phyloP scores from a whole-genome alignment of 1,139 yeast species.

The Yamadazyma membranifaciens region DNA sequence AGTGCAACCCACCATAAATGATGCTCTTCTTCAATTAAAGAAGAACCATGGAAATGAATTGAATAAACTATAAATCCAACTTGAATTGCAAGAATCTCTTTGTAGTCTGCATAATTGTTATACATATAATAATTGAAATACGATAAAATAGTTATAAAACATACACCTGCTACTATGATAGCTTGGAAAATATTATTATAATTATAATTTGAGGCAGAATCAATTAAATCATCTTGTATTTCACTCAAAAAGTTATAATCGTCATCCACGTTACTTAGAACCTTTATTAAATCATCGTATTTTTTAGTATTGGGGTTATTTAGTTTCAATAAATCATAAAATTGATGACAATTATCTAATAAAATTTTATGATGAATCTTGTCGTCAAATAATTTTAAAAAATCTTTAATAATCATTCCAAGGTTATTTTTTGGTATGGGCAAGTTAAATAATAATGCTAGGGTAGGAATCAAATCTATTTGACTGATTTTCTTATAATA shows the following conservation, averaged over 20 bases:
- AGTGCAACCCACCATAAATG: slow-evolving; percentile 92
- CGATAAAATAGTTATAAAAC: slow-evolving; percentile 24
- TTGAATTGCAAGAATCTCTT: slow-evolving; percentile 6
- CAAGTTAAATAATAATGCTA: slow-evolving; percentile 68
- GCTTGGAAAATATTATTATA: slow-evolving; percentile 52
- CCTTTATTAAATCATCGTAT: slow-evolving; percentile 1
- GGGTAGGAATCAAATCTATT: slow-evolving; percentile 85
- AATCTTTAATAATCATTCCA: slow-evolving; percentile 64
- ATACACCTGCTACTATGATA: slow-evolving; percentile 28
- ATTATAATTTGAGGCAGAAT: slow-evolving; percentile 74
- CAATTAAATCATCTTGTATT: slow-evolving; percentile 57
- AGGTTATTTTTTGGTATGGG: slow-evolving; percentile 86
- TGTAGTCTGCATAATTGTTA: slow-evolving; percentile 3
- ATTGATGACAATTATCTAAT: slow-evolving; percentile 62
- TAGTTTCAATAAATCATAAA: slow-evolving; percentile 33
- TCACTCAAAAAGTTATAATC: slow-evolving; percentile 40
- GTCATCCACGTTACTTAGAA: slow-evolving; percentile 16
- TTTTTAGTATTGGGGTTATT: slow-evolving; percentile 5
- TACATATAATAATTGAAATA: slow-evolving; percentile 12
- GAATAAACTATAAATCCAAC: slow-evolving; percentile 38
- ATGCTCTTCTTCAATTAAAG: slow-evolving; percentile 95
- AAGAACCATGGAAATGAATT: slow-evolving; percentile 76
- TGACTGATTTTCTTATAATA: slow-evolving; percentile 65
- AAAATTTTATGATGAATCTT: slow-evolving; percentile 37
- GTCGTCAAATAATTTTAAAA: slow-evolving; percentile 53